These are phyloP conservation scores for Amanita pallidorosea DNA, from an alignment of 768 basidiomycete species.

Conservation along the genomic window DNA sequence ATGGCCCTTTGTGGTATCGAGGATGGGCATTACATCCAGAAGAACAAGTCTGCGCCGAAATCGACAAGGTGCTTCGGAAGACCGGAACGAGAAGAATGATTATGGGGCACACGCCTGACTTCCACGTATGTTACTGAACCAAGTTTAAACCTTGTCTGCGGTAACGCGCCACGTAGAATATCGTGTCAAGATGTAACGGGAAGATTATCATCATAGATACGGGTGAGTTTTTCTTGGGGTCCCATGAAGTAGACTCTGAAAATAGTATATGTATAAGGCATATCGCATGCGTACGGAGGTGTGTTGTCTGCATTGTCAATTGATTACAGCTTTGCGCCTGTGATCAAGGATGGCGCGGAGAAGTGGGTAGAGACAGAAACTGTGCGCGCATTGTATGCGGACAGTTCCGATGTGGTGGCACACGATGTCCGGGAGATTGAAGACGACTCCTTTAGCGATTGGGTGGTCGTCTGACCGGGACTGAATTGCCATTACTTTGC, in stretches of 20 bases:
- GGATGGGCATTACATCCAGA: constrained; percentile 81
- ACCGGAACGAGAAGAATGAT: constrained; percentile 84
- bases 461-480: too few species aligned
- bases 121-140: constrained; percentile 33
- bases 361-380: constrained; percentile 55
- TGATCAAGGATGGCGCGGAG: constrained; percentile 24
- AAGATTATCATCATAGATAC: constrained; percentile 96
- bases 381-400: constrained; percentile 53
- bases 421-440: constrained; percentile 35
- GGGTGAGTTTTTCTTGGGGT: constrained; percentile 27
- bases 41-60: constrained; percentile 55
- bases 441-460: constrained; percentile 23
- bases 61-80: constrained; percentile 57
- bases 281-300: constrained; percentile 94
- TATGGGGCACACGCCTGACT: constrained; percentile 96
- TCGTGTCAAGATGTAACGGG: constrained; percentile 80
- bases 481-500: too few species aligned
- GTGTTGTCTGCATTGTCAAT: constrained; percentile 82
- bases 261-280: constrained; percentile 35
- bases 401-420: constrained; percentile 39
- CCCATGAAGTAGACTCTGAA: neutral
- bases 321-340: constrained; percentile 69
- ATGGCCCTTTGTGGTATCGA: constrained; percentile 92
- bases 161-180: constrained; percentile 34
- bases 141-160: neutral